phyloP scores from a whole-genome alignment of 345 rosid genomes.

The Erysimum cheiranthoides region DNA sequence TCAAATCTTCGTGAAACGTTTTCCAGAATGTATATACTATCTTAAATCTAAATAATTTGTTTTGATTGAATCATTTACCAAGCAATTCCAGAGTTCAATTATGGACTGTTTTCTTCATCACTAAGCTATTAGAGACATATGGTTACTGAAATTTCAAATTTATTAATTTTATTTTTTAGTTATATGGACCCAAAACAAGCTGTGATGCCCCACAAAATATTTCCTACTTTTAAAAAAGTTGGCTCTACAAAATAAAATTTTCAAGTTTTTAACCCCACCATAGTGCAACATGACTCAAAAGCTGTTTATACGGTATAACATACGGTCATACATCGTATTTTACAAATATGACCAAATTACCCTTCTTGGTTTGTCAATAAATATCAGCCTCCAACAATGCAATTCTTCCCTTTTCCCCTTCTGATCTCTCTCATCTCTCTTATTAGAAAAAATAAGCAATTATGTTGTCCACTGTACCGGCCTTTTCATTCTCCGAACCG shows the following conservation, averaged over 20 bases:
- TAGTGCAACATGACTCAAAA: conserved; percentile 66
- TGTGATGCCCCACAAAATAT: conserved; percentile 40
- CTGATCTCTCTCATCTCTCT: conserved; percentile 53
- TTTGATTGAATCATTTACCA: neutral
- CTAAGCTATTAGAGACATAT: conserved; percentile 38
- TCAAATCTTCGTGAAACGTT: neutral
- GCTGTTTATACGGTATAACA: conserved; percentile 38
- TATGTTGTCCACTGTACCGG: conserved; percentile 68
- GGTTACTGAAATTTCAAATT: neutral
- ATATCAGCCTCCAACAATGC: conserved; percentile 65
- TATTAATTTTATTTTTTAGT: conserved; percentile 1
- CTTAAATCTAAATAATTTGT: too few relatives aligned
- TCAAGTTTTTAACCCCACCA: conserved; percentile 45
- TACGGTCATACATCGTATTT: conserved; percentile 33
- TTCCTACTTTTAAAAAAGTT: conserved; percentile 43
- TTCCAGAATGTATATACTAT: neutral
- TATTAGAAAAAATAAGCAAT: conserved; percentile 34
- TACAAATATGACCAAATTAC: conserved; percentile 37
- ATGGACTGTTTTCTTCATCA: conserved; percentile 40
- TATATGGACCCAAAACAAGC: conserved; percentile 22
- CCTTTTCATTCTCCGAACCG: conserved; percentile 47
- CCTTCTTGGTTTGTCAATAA: conserved; percentile 54
- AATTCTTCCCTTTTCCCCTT: conserved; percentile 91
- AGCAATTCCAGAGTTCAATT: neutral
- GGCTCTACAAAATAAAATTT: conserved; percentile 7